Percentiles rank a stretch among this genome's conserved stretches.
phyloP scores from a whole-genome alignment of 805 yeast genomes.

The Metschnikowia continentalis region DNA sequence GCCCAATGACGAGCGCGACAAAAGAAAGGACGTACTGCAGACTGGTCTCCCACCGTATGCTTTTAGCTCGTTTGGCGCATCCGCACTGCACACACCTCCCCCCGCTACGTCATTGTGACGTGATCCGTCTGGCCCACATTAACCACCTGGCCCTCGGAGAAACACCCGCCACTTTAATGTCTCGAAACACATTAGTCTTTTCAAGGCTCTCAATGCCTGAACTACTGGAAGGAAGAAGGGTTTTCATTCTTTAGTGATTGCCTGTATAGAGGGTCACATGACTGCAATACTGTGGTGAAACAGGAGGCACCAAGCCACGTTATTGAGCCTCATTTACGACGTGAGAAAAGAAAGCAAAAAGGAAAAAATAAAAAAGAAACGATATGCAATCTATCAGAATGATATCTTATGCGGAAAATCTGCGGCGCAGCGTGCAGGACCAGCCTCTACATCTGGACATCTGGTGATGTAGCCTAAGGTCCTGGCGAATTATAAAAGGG shows the following conservation, averaged over 20 bases:
- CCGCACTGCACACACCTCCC: not conserved
- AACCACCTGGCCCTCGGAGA: not conserved
- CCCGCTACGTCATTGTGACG: slow-evolving; percentile 4
- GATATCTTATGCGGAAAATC: slow-evolving; percentile 2
- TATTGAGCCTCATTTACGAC: not conserved
- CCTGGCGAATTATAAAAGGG: not conserved
- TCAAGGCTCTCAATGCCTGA: no score
- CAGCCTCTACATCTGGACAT: not conserved
- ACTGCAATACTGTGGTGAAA: no score
- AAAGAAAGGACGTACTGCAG: slow-evolving; percentile 2
- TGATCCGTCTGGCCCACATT: not conserved
- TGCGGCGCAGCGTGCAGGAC: slow-evolving; percentile 3
- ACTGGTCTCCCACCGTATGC: not conserved
- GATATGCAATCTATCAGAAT: not conserved
- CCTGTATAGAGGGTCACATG: no score
- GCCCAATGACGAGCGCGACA: slow-evolving; percentile 2
- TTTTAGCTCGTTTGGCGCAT: not conserved
- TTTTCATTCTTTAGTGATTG: no score
- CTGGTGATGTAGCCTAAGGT: not conserved
- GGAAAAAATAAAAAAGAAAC: not conserved
- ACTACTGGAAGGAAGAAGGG: no score
- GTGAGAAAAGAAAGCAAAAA: not conserved
- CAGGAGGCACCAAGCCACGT: not conserved
- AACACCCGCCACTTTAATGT: not conserved
- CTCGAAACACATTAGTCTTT: no score